A percentile compares a stretch with the other conserved stretches of the same genome.
Conservation (phyloP, 1,284 basidiomycete genomes). For the Malassezia brasiliensis region DNA sequence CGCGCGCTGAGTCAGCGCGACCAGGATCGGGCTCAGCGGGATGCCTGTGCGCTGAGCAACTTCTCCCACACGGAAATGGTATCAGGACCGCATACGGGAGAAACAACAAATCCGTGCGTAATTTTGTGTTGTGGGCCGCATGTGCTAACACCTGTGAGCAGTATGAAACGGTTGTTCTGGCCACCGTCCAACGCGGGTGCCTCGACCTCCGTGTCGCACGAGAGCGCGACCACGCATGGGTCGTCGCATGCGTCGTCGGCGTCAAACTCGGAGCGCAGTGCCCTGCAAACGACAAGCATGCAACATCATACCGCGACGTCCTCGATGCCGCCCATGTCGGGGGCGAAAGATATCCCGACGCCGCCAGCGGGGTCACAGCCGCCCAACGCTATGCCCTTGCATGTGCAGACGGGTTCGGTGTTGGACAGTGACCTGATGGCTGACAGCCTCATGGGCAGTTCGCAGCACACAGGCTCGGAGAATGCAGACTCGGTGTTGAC, state of each 20-base stretch:
- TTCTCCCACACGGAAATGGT: neutral
- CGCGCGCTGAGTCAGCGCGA: neutral
- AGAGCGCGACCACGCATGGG: conserved; percentile 3
- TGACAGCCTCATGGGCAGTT: neutral
- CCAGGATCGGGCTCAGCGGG: neutral
- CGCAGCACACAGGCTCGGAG: neutral
- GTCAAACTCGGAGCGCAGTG: neutral
- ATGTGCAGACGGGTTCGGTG: conserved; percentile 1
- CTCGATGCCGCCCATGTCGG: too few species aligned
- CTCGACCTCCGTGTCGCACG: conserved; percentile 11
- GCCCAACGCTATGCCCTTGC: neutral
- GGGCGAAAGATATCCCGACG: neutral
- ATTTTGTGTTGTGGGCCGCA: too few species aligned
- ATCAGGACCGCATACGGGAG: neutral
- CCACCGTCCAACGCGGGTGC: conserved; percentile 9
- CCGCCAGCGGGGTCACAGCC: neutral
- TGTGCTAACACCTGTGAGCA: neutral
- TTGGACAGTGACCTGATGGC: conserved; percentile 9
- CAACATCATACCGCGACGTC: neutral
- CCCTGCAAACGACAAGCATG: neutral
- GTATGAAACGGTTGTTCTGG: conserved; percentile 15
- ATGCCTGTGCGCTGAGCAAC: neutral
- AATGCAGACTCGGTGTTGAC: conserved; percentile 37
- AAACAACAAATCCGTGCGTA: neutral
- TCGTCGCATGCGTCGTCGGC: neutral